Evolutionary conservation across 1,284 basidiomycete genomes (phyloP).

Genomic region (Puccinia triticina): DNA sequence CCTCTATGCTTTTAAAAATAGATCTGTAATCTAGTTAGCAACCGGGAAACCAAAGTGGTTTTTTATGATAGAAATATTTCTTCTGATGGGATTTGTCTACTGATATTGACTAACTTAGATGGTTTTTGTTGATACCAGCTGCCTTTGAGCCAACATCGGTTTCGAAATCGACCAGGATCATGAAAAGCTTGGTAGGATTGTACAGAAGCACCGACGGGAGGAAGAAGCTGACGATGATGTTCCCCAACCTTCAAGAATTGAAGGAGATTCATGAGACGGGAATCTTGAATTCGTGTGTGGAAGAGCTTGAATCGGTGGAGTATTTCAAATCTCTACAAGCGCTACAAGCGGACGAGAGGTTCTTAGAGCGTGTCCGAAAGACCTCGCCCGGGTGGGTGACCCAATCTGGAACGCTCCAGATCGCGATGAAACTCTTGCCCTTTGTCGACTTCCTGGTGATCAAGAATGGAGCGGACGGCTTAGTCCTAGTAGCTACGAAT

Average conservation of each 20-base stretch:
- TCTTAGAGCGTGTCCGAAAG: constrained; percentile 5
- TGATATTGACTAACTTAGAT: neutral
- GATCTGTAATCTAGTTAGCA: neutral
- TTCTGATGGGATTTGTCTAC: neutral
- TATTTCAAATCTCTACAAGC: constrained; percentile 1
- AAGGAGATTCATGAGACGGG: constrained; percentile 11
- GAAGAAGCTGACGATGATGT: constrained; percentile 26
- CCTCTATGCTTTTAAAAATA: constrained; percentile 16
- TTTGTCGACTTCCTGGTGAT: constrained; percentile 19
- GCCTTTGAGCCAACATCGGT: constrained; percentile 80
- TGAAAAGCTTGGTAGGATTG: constrained; percentile 66
- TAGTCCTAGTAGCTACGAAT: constrained; percentile 15
- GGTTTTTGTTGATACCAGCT: constrained; percentile 55
- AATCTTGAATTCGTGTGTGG: neutral
- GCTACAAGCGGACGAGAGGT: neutral
- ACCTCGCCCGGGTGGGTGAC: constrained; percentile 26
- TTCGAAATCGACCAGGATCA: constrained; percentile 72
- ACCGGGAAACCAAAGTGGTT: neutral
- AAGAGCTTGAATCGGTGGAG: constrained; percentile 8
- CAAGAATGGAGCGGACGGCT: constrained; percentile 25
- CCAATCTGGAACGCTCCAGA: constrained; percentile 28
- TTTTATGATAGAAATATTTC: neutral
- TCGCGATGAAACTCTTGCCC: constrained; percentile 21
- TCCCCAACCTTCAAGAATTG: constrained; percentile 35
- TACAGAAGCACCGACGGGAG: neutral